phyloP scores from a whole-genome alignment of 352 stramenopile species.

The Phytophthora meadii region DNA sequence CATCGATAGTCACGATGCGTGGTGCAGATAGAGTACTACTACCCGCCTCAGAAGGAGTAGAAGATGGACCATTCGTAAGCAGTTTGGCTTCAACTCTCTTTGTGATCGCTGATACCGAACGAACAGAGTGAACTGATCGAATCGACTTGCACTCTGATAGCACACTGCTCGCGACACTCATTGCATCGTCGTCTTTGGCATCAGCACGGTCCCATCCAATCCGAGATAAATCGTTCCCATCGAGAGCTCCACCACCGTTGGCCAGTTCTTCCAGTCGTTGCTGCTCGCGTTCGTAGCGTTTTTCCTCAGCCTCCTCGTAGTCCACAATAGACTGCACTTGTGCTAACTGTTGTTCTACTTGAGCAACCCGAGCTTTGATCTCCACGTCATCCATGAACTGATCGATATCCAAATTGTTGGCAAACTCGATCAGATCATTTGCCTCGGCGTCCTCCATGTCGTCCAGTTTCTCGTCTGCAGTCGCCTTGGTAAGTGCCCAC shows the following conservation, averaged over 20 bases:
- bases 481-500: conserved; percentile 93
- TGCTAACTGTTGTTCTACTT: conserved; percentile 91
- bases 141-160: conserved; percentile 90
- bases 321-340: conserved; percentile 89
- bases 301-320: conserved; percentile 80
- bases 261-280: conserved; percentile 67
- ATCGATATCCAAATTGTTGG: conserved; percentile 93
- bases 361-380: conserved; percentile 79
- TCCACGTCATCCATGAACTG: conserved; percentile 95
- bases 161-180: conserved; percentile 77
- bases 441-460: conserved; percentile 82
- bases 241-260: conserved; percentile 44
- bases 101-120: conserved; percentile 78
- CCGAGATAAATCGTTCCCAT: conserved; percentile 59
- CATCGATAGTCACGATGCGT: conserved; percentile 88
- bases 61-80: conserved; percentile 16
- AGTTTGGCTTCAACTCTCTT: conserved; percentile 81
- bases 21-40: conserved; percentile 54
- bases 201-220: conserved; percentile 44
- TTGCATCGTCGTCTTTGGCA: conserved; percentile 61
- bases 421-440: conserved; percentile 94
- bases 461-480: conserved; percentile 78
- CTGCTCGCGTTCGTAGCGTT: conserved; percentile 85
- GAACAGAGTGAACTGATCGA: conserved; percentile 83
- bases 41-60: conserved; percentile 25